Percentiles rank a stretch among this genome's conserved stretches.
Evolutionary conservation across 2,329 filamentous ascomycete genomes (phyloP).

Genomic region (Trichoderma guizhouense): DNA sequence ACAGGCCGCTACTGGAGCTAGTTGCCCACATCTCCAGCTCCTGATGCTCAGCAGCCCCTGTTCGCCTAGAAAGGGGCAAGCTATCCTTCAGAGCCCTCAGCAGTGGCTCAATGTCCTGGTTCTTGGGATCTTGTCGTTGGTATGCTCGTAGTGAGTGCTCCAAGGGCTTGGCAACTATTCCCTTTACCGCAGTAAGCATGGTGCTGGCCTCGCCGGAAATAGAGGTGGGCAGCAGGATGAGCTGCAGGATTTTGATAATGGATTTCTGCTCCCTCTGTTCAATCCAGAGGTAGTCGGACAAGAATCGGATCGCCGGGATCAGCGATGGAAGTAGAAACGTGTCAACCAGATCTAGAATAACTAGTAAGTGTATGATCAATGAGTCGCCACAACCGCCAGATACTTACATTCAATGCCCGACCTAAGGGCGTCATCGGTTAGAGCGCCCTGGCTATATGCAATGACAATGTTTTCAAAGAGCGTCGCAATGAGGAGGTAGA

Average conservation of each 20-base stretch:
- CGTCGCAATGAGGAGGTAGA: constrained; percentile 74
- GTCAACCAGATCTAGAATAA: constrained; percentile 63
- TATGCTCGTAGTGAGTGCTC: constrained; percentile 65
- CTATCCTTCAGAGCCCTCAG: constrained; percentile 61
- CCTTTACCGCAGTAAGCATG: constrained; percentile 69
- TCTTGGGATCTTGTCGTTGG: constrained; percentile 63
- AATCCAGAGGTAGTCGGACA: constrained; percentile 67
- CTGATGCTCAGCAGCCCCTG: constrained; percentile 58
- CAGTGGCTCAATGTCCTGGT: constrained; percentile 67
- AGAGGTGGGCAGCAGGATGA: constrained; percentile 67
- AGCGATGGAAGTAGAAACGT: constrained; percentile 78
- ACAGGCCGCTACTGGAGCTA: constrained; percentile 53
- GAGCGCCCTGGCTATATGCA: constrained; percentile 61
- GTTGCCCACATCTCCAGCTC: constrained; percentile 68
- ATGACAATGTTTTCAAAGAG: constrained; percentile 73
- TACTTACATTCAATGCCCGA: constrained; percentile 70
- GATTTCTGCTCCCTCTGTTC: constrained; percentile 64
- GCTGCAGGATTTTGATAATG: constrained; percentile 67
- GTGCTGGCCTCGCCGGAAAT: constrained; percentile 68
- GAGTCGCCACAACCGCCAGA: neutral
- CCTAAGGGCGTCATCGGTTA: constrained; percentile 68
- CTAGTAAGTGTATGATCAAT: neutral
- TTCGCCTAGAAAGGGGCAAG: constrained; percentile 58
- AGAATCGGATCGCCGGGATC: constrained; percentile 68
- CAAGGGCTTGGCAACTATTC: constrained; percentile 66